phyloP scores from a whole-genome alignment of 2,329 filamentous ascomycete species.

The Dendrostoma leiphaemia region DNA sequence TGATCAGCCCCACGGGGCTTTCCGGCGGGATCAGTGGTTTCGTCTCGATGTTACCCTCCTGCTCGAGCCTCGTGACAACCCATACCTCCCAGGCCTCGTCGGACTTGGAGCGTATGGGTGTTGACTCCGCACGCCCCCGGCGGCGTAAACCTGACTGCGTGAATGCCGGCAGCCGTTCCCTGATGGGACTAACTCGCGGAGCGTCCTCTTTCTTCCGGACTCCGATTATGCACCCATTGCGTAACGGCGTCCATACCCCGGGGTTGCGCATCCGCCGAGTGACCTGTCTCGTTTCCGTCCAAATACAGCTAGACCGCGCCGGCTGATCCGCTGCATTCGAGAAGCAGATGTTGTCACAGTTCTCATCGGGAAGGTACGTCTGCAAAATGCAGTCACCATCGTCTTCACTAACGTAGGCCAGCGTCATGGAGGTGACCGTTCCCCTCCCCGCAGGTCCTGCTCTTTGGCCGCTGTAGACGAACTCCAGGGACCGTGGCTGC shows the following conservation, averaged over 20 bases:
- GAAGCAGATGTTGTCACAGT: conserved; percentile 57
- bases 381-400: conserved; percentile 64
- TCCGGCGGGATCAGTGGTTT: conserved; percentile 39
- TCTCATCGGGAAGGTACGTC: conserved; percentile 55
- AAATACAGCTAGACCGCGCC: conserved; percentile 46
- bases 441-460: conserved; percentile 52
- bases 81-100: conserved; percentile 52
- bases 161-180: conserved; percentile 19
- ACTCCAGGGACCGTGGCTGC: conserved; percentile 57
- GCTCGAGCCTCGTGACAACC: conserved; percentile 47
- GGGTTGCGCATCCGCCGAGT: conserved; percentile 58
- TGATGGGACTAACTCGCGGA: conserved; percentile 20
- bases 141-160: conserved; percentile 17
- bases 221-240: conserved; percentile 61
- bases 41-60: conserved; percentile 43
- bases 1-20: conserved; percentile 53
- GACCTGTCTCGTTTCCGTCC: conserved; percentile 50
- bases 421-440: conserved; percentile 60
- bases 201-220: conserved; percentile 46
- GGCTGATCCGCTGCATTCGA: conserved; percentile 40
- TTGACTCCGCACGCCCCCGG: conserved; percentile 9
- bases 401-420: conserved; percentile 61
- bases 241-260: conserved; percentile 63
- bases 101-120: not conserved
- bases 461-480: conserved; percentile 53